Conservation (phyloP, 75 land plant genomes). For the Gnetum montanum region DNA sequence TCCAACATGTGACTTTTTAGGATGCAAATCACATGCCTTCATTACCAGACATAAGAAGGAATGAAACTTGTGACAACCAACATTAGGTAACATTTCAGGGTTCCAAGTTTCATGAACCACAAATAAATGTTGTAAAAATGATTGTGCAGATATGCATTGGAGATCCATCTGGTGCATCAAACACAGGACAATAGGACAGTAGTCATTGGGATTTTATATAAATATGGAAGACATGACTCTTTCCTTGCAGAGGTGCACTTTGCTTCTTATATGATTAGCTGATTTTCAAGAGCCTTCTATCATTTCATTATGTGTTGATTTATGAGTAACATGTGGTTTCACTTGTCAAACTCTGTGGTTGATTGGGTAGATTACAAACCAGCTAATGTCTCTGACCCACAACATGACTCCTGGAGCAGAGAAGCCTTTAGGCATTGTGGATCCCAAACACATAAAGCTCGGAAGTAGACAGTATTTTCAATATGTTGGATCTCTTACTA, state of each 20-base stretch:
- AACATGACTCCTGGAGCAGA: background rate
- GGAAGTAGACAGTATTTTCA: constrained; percentile 33
- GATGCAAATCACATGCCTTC: background rate
- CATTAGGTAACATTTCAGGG: background rate
- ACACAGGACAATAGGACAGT: constrained; percentile 10
- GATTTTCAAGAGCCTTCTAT: background rate
- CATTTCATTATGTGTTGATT: background rate
- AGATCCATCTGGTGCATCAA: constrained; percentile 29
- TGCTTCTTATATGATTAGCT: background rate
- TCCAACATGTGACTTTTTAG: background rate
- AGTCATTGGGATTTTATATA: constrained; percentile 22
- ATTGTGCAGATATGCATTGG: constrained; percentile 16
- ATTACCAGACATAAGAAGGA: background rate
- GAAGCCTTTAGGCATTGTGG: constrained; percentile 8
- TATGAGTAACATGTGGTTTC: background rate
- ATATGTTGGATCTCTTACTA: constrained; percentile 39
- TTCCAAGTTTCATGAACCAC: background rate
- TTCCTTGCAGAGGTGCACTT: constrained; percentile 25
- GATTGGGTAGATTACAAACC: background rate
- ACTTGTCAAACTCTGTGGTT: background rate
- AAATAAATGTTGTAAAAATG: background rate
- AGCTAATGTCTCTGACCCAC: background rate
- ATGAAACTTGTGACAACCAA: background rate
- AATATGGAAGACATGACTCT: constrained; percentile 18
- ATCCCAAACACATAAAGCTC: constrained; percentile 17